Evolutionary conservation across 2,329 filamentous ascomycete species (phyloP), one percentile per base, ranked within the genome.

Genomic region (Byssothecium circinans): DNA sequence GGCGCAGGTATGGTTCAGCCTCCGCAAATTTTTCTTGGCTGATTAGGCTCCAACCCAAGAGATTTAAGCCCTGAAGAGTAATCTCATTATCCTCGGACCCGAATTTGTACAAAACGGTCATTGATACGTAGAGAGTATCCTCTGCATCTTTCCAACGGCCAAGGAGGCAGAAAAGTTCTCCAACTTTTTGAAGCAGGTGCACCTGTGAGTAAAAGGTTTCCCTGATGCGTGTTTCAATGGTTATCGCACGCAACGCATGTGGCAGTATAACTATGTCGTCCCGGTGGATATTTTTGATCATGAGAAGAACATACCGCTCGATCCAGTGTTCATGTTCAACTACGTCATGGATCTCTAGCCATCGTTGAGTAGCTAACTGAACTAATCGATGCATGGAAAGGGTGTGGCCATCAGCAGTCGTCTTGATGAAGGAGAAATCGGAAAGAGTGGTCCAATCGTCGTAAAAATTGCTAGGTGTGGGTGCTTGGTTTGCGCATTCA

Each of bases 281-380:
- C 23, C 23, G 39, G 39, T 8, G 3, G 14, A 33, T 30, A 41
- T 20, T 14, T 8, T 33, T 17, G 41, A 4, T 37, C 49, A 1
- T 60, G 62, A 45, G 61, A 67, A 10, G 45, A 50, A 65, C 39
- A 19, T 46, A 11, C 49, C 38, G 41, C 50, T 62, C 67, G 62
- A 70, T 11, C 19, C 18, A 7, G 23, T n/a, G n/a, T n/a, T n/a
- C n/a, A n/a, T n/a, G n/a, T n/a, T 60, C 52, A 0, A 64, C 40
- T 46, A 69, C 52, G 0, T 47, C 43, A 12, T 65, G 22, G 0
- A 47, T 1, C 27, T 66, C 53, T 0, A 62, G 45, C 61, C 59
- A 64, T 34, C 29, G 45, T 23, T 32, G 49, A 5, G 44, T 61
- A 2, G 58, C 25, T 10, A 47, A 44, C n/a, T 61, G 61, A 1